Conservation (phyloP, 1,139 yeast genomes). For the Candida sanyaensis region DNA sequence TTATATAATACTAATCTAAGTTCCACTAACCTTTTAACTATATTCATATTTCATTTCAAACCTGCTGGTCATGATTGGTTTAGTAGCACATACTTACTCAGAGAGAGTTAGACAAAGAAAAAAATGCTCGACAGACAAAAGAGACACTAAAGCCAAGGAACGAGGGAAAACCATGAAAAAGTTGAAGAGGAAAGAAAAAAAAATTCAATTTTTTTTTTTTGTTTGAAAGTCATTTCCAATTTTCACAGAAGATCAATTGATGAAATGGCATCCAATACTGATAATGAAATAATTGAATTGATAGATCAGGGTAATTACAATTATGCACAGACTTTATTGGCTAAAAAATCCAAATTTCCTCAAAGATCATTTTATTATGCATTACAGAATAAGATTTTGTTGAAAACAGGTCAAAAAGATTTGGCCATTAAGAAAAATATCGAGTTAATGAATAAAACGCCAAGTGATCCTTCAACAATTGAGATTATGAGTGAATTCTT, state of each 20-base stretch:
- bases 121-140: too few species aligned
- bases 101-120: too few species aligned
- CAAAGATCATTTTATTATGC: conserved; percentile 55
- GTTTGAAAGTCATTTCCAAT: too few species aligned
- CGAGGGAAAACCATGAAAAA: too few species aligned
- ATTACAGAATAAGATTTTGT: conserved; percentile 45
- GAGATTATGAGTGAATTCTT: conserved; percentile 47
- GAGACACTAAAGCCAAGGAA: too few species aligned
- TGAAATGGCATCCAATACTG: conserved; percentile 14
- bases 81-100: too few species aligned
- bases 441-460: conserved; percentile 44
- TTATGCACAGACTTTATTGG: conserved; percentile 53
- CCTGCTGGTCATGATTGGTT: too few species aligned
- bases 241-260: background rate
- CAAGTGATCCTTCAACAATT: conserved; percentile 57
- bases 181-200: too few species aligned
- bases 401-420: conserved; percentile 41
- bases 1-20: too few species aligned
- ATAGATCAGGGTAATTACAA: conserved; percentile 56
- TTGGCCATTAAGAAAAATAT: conserved; percentile 47
- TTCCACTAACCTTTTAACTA: too few species aligned
- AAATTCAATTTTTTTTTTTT: too few species aligned
- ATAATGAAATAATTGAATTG: conserved; percentile 35
- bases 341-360: conserved; percentile 56
- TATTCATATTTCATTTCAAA: too few species aligned